Percentiles rank a stretch among this genome's conserved stretches.
Conservation (phyloP, 768 basidiomycete species). For the Kwoniella shandongensis region DNA sequence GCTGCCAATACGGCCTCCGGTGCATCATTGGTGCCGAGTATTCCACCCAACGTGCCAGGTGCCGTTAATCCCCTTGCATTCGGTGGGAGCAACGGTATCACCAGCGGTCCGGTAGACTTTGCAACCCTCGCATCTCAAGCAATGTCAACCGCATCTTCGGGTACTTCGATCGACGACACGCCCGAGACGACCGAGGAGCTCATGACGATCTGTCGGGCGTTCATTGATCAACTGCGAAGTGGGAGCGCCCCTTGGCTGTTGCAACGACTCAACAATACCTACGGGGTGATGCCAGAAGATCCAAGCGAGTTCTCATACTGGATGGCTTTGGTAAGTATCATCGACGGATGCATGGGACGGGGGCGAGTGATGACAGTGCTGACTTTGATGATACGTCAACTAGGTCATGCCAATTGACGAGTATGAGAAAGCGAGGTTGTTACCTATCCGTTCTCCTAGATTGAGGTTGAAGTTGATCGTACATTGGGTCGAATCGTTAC, state of each 20-base stretch:
- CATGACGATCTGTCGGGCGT: conserved; percentile 63
- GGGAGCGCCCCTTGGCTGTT: conserved; percentile 92
- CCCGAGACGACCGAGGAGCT: conserved; percentile 61
- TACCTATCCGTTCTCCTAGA: conserved; percentile 69
- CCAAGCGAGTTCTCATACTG: conserved; percentile 76
- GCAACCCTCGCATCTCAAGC: conserved; percentile 12
- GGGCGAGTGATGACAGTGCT: background rate
- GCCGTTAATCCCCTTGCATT: no score
- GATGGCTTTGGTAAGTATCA: conserved; percentile 68
- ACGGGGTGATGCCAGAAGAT: conserved; percentile 73
- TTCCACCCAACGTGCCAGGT: background rate
- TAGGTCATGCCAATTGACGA: conserved; percentile 84
- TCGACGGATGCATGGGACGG: background rate
- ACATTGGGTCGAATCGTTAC: conserved; percentile 86
- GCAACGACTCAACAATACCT: conserved; percentile 75
- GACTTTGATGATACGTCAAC: background rate
- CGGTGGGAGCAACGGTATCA: no score
- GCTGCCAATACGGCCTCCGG: background rate
- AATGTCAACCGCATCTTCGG: background rate
- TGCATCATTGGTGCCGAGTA: background rate
- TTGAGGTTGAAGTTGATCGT: conserved; percentile 80
- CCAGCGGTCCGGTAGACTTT: conserved; percentile 11
- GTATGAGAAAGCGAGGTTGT: conserved; percentile 78
- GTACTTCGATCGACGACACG: conserved; percentile 20
- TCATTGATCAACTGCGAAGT: conserved; percentile 63